Base-by-base conservation (phyloP, 2,329 filamentous ascomycete species). In the Fusarium torreyae region DNA sequence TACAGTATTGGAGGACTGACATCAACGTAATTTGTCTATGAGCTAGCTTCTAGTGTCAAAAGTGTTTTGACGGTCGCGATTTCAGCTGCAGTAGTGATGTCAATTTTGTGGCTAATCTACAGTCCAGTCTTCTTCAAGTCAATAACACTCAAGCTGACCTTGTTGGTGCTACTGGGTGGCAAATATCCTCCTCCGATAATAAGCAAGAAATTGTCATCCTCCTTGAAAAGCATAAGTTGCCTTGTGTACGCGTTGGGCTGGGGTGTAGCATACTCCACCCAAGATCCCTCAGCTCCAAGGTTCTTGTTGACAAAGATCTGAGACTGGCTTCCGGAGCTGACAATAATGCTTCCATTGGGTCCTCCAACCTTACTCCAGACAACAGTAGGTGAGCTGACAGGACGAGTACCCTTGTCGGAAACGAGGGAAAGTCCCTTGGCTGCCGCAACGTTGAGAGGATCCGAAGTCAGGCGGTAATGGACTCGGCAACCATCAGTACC, bases 91-190 rank as follows among this genome's bases (percentile, higher is more conserved):
- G n/a, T 39, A n/a, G 20, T 7, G 6, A 13, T 24, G 13, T 43
- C 14, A 43, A 17, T 17, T 24, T 6, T 26, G 3, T 17, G 7
- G 15, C 14, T 22, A 15, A 4, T 31, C 24, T 62, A 66, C 14
- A 66, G 22, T 2, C 63, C 63, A n/a, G 63, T 66, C 33, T 69
- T 64, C 18, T 44, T 70, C 26, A 69, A 11, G 18, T 70, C 62
- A 8, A 79, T 69, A 44, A 82, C 76, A 34, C 80, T 82, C 34
- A 81, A 52, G 22, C 75, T 79, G 7, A 83, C 79, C 73, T 80
- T 70, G 46, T 87, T 85, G 15, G 80, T 81, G 28, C 77, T 84
- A 51, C 79, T 84, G 3, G 82, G 82, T 14, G 84, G 84, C 68
- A 84, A 72, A 31, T 80, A 77, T 3, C 82, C 81, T 0, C 78